Percentiles rank a stretch among this genome's conserved stretches.
Conservation (phyloP, 1,284 basidiomycete species). For the Cutaneotrichosporon mucoides region DNA sequence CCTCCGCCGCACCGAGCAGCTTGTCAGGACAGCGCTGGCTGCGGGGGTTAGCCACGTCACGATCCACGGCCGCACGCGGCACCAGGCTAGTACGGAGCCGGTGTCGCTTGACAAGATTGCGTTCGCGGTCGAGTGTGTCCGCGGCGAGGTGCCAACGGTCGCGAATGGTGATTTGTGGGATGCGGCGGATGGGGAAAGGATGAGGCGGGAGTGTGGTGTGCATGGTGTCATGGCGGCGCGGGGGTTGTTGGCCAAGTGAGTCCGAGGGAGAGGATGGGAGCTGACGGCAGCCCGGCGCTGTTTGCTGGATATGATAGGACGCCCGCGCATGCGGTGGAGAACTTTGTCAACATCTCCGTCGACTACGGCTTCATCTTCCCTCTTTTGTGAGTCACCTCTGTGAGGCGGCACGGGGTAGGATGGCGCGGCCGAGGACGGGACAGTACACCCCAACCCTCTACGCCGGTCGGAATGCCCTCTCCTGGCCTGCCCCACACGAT, state of each 20-base stretch:
- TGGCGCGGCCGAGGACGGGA: too few species aligned
- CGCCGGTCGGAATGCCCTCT: too few species aligned
- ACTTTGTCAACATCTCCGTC: slow-evolving; percentile 52
- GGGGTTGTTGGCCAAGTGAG: slow-evolving; percentile 59
- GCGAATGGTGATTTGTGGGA: slow-evolving; percentile 60
- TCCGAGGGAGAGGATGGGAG: slow-evolving; percentile 8
- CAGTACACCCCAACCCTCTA: too few species aligned
- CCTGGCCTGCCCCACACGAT: too few species aligned
- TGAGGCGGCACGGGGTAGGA: too few species aligned
- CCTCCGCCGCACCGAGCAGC: slow-evolving; percentile 53
- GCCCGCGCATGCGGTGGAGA: slow-evolving; percentile 52
- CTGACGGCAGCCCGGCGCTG: slow-evolving; percentile 48
- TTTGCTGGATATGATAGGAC: slow-evolving; percentile 56
- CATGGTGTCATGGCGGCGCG: slow-evolving; percentile 59
- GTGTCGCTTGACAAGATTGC: slow-evolving; percentile 54
- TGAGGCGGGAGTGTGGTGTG: slow-evolving; percentile 53
- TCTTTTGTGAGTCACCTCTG: slow-evolving; percentile 46
- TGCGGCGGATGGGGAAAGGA: slow-evolving; percentile 50
- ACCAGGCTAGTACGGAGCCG: slow-evolving; percentile 55
- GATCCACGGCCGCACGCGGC: slow-evolving; percentile 58
- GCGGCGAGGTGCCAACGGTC: slow-evolving; percentile 54
- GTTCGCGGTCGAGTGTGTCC: slow-evolving; percentile 55
- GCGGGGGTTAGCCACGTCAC: slow-evolving; percentile 52
- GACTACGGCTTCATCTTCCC: slow-evolving; percentile 54
- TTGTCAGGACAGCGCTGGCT: slow-evolving; percentile 51